These are phyloP conservation scores for Hyphodiscus hymeniophilus DNA, from an alignment of 495 filamentous ascomycete species.

Conservation along the genomic window DNA sequence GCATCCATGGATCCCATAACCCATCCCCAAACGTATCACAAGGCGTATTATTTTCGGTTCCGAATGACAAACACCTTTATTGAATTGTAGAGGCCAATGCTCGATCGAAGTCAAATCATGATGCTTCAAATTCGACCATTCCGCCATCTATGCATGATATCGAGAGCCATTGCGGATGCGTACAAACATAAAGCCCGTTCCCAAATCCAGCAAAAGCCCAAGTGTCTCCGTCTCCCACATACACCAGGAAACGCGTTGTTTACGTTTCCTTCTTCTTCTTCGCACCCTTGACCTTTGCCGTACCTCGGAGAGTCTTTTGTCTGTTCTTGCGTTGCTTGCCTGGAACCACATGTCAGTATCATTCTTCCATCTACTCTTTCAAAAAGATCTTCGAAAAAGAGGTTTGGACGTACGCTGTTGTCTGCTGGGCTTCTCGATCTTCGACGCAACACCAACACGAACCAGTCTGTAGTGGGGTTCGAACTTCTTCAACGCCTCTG, in stretches of 20 bases:
- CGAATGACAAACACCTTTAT: not conserved
- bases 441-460: conserved; percentile 78
- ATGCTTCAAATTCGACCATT: conserved; percentile 14
- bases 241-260: conserved; percentile 16
- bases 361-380: not conserved
- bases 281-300: conserved; percentile 80
- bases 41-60: not conserved
- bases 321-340: conserved; percentile 99
- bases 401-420: conserved; percentile 84
- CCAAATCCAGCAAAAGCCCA: conserved; percentile 14
- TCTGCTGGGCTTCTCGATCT: conserved; percentile 93
- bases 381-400: not conserved
- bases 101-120: conserved; percentile 6
- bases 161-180: conserved; percentile 19
- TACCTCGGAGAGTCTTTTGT: conserved; percentile 94
- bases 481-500: conserved; percentile 98
- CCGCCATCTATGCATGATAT: conserved; percentile 12
- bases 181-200: conserved; percentile 18
- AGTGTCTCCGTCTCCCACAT: conserved; percentile 11
- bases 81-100: conserved; percentile 1
- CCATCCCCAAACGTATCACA: not conserved
- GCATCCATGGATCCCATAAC: too few relatives aligned
- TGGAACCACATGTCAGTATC: conserved; percentile 33
- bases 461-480: conserved; percentile 97
- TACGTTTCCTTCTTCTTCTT: conserved; percentile 65